Base-by-base conservation (phyloP, 257 asterid genomes). In the Primulina tabacum region DNA sequence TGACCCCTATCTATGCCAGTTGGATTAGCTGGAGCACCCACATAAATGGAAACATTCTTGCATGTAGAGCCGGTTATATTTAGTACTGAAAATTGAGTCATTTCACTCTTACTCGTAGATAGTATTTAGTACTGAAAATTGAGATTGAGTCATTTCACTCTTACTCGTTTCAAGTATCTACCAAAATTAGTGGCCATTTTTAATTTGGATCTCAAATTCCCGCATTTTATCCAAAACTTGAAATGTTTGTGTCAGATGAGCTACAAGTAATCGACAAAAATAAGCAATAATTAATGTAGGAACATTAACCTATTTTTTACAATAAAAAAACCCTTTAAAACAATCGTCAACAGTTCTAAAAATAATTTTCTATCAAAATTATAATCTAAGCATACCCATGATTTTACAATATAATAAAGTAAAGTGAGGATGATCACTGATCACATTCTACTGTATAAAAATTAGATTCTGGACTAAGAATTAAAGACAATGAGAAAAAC, bases 401-500 rank as follows among this genome's bases (percentile, higher is more conserved):
- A 24, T 43, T 0, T 43, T 43, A 11, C n/a, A 43, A 43, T 12
- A 43, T 50, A 12, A 43, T 17, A 47, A 9, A 67, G 17, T 0
- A 53, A 16, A 56, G 40, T 32, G 26, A 8, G 26, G 5, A 30
- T 56, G 20, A 37, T 56, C 21, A 58, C 65, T 57, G 20, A 50
- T 50, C 8, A 50, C 56, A 50, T 32, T 32, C 14, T 14, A 38
- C 11, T 52, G 65, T 73, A 56, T 7, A 57, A 16, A 30, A 14
- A 16, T 30, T 57, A 73, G 87, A 85, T 80, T 85, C 81, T 73
- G 20, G 62, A 71, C 10, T 64, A 20, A 76, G 79, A 76, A 78
- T 75, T 55, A 75, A 30, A 73, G 88, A 85, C 83, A 81, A 81
- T 66, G 59, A 79, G 86, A 50, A 83, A 77, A 47, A 70, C 70